phyloP scores from a whole-genome alignment of 352 stramenopile genomes.

The Albugo candida region DNA sequence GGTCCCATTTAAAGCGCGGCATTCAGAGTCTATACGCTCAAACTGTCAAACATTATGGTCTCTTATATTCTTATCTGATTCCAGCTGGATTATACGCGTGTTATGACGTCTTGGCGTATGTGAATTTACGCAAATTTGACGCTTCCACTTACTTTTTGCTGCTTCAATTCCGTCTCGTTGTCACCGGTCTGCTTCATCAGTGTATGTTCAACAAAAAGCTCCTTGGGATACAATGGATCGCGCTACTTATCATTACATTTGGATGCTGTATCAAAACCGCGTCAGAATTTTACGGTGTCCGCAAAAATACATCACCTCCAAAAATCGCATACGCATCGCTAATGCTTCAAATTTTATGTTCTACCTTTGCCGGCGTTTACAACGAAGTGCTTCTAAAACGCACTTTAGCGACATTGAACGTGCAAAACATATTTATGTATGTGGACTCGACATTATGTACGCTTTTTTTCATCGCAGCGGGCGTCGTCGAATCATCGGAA shows the following conservation, averaged over 20 bases:
- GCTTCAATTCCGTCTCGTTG: conserved; percentile 61
- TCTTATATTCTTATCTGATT: conserved; percentile 55
- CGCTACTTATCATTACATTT: conserved; percentile 39
- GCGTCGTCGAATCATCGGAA: conserved; percentile 17
- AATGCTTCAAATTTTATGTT: conserved; percentile 59
- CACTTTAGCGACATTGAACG: conserved; percentile 35
- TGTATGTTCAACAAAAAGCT: conserved; percentile 53
- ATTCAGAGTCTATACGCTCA: conserved; percentile 17
- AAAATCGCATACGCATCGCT: conserved; percentile 30
- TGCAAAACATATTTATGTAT: conserved; percentile 79
- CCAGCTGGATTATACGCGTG: conserved; percentile 56
- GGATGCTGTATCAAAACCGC: conserved; percentile 64
- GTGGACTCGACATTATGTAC: conserved; percentile 60
- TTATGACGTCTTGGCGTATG: conserved; percentile 67
- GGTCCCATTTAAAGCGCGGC: background rate
- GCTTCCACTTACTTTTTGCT: conserved; percentile 60
- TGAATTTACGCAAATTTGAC: conserved; percentile 60
- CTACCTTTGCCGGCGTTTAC: conserved; percentile 66
- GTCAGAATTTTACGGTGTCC: too few relatives aligned
- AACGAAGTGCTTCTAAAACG: conserved; percentile 72
- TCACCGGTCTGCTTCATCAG: conserved; percentile 58
- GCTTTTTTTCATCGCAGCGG: conserved; percentile 6
- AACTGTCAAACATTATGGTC: conserved; percentile 16
- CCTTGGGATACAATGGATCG: conserved; percentile 62
- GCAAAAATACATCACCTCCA: too few relatives aligned